Percentiles rank a stretch among this genome's conserved stretches.
Conservation (phyloP, 805 yeast species). For the Kazachstania bromeliacearum region DNA sequence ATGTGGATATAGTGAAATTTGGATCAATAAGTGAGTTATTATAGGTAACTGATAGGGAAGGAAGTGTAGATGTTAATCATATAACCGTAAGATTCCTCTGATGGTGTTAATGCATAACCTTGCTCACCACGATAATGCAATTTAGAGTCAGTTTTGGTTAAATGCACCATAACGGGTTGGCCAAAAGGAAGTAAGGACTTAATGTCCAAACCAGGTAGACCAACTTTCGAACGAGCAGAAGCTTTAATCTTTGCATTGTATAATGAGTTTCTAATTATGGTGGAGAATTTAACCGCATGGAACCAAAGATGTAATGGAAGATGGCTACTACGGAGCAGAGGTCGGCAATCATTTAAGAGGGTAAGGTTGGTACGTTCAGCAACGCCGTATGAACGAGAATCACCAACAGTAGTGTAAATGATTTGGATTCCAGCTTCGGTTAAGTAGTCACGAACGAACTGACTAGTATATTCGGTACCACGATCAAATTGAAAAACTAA, state of each 20-base stretch:
- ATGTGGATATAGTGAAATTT: too few species aligned
- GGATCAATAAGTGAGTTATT: too few species aligned
- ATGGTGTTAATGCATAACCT: conserved; percentile 5
- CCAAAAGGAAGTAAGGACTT: conserved; percentile 7
- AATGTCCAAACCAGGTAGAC: conserved; percentile 4
- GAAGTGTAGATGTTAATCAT: conserved; percentile 3
- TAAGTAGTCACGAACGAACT: background rate
- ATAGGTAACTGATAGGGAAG: too few species aligned
- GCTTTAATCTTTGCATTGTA: background rate
- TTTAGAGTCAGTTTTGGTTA: background rate
- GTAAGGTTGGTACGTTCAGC: conserved; percentile 9
- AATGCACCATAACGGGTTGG: conserved; percentile 7
- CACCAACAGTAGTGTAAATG: conserved; percentile 6
- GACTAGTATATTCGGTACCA: conserved; percentile 8
- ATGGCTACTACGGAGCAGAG: conserved; percentile 2
- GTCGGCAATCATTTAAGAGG: conserved; percentile 9
- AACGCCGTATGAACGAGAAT: conserved; percentile 7
- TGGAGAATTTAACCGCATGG: conserved; percentile 7
- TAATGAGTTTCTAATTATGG: conserved; percentile 4
- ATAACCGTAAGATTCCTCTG: conserved; percentile 5
- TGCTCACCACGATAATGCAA: background rate
- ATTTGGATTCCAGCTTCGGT: conserved; percentile 4
- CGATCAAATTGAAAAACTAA: conserved; percentile 6
- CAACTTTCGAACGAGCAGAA: conserved; percentile 1
- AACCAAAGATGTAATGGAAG: conserved; percentile 8